Base-by-base conservation (phyloP, 805 yeast genomes). In the Metschnikowia sp. region DNA sequence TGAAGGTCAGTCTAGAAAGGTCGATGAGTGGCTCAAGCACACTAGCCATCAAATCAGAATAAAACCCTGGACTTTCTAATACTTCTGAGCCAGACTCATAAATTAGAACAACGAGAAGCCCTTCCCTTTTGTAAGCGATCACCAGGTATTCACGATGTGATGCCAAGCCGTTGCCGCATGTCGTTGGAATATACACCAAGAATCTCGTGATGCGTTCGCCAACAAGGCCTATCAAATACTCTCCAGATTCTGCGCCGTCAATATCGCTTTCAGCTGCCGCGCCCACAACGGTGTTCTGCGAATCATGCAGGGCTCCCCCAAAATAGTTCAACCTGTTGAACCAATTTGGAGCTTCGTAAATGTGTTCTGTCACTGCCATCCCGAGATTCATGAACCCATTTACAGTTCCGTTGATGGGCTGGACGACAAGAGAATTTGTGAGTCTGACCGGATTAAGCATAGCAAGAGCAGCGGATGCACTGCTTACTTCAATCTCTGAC, bases 321-420 rank as follows among this genome's bases (percentile, higher is more conserved):
- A 41, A 26, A 32, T 37, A 40, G 31, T 46, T 46, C 11, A 42
- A 22, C 10, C 26, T 36, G 32, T 39, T 42, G 11, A 43, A n/a
- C 58, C 56, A 54, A 26, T 39, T 43, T 3, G 55, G 53, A 10
- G 50, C 50, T 3, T 44, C 45, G 28, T 52, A 42, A 10, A 55
- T 42, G 18, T 46, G 53, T 18, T 53, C 57, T 22, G 53, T 43
- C 15, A 55, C 49, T 2, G 54, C 54, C 45, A 49, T 43, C 1
- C 65, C 62, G 9, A 63, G 46, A n/a, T 53, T 58, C 45, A 57
- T 59, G 57, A 70, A 60, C 11, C 69, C 68, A 40, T 58, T 65
- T 37, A 72, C 62, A 1, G 76, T 70, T 36, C 57, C 61, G 40
- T 58, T 65, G 6, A 72, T 38, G 1, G 77, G 77, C 66, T 60